phyloP scores from a whole-genome alignment of 164 flowering plant genomes.

The Protea cynaroides region DNA sequence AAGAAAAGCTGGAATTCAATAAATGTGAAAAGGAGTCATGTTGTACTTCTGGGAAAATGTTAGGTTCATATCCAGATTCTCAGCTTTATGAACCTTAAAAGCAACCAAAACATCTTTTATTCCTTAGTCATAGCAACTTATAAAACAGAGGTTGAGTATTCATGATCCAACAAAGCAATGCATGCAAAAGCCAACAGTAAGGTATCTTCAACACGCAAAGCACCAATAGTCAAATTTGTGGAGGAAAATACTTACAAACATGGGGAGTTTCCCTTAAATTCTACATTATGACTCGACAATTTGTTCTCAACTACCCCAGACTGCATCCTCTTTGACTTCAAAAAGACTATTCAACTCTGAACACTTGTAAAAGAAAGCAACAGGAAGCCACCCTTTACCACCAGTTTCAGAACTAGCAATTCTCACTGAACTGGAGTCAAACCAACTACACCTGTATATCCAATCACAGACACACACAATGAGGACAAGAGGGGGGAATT shows the following conservation, averaged over 20 bases:
- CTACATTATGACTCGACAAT: not conserved
- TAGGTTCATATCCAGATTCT: too few relatives aligned
- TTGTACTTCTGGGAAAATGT: too few relatives aligned
- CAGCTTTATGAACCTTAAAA: too few relatives aligned
- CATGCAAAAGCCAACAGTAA: not conserved
- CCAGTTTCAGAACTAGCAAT: not conserved
- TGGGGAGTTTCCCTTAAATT: not conserved
- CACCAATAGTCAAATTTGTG: not conserved
- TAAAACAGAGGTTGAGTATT: not conserved
- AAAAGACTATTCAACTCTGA: too few relatives aligned
- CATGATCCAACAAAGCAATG: not conserved
- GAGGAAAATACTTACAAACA: not conserved
- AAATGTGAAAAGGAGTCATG: too few relatives aligned
- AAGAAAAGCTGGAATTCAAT: too few relatives aligned
- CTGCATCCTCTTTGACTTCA: not conserved
- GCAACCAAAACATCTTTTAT: too few relatives aligned
- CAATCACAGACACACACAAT: not conserved
- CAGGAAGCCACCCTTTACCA: not conserved
- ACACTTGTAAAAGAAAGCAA: slow-evolving; percentile 2
- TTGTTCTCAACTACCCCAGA: not conserved
- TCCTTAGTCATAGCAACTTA: not conserved
- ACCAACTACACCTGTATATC: slow-evolving; percentile 38
- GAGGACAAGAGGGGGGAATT: not conserved
- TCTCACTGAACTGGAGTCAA: slow-evolving; percentile 29
- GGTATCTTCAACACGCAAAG: not conserved